A percentile compares a stretch with the other conserved stretches of the same genome.
phyloP scores from a whole-genome alignment of 768 basidiomycete genomes.

The Termitomyces sp. region DNA sequence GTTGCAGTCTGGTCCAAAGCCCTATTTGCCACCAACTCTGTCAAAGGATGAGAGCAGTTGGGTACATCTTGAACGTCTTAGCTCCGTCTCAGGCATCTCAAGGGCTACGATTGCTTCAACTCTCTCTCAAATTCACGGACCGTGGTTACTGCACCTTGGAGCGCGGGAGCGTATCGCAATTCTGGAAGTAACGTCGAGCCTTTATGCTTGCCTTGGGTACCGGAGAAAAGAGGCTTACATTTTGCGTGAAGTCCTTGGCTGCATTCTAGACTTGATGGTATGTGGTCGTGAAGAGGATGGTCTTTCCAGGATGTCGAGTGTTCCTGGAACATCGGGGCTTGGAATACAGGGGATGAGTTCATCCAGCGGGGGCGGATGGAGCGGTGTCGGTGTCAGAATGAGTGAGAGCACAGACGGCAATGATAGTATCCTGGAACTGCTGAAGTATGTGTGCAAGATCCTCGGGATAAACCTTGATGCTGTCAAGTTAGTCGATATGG shows the following conservation, averaged over 20 bases:
- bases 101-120: conserved; percentile 62
- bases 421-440: conserved; percentile 68
- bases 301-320: conserved; percentile 37
- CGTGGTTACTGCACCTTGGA: conserved; percentile 82
- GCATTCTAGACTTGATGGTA: conserved; percentile 82
- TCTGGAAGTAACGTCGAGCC: conserved; percentile 65
- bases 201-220: conserved; percentile 82
- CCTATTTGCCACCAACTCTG: conserved; percentile 57
- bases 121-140: conserved; percentile 76
- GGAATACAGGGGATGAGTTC: conserved; percentile 44
- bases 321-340: conserved; percentile 38
- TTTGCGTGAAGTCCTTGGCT: conserved; percentile 81
- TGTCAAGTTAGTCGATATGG: conserved; percentile 45
- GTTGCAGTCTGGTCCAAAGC: conserved; percentile 60
- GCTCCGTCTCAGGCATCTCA: conserved; percentile 63
- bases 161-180: conserved; percentile 70
- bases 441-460: conserved; percentile 71
- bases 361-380: conserved; percentile 32
- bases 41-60: conserved; percentile 43
- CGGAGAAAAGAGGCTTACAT: conserved; percentile 85
- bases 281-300: conserved; percentile 76
- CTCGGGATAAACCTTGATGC: conserved; percentile 82
- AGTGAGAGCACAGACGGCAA: conserved; percentile 80
- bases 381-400: conserved; percentile 65
- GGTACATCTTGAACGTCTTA: conserved; percentile 61